Evolutionary conservation across 2,329 filamentous ascomycete species (phyloP).

Genomic region (Akanthomyces muscarius): DNA sequence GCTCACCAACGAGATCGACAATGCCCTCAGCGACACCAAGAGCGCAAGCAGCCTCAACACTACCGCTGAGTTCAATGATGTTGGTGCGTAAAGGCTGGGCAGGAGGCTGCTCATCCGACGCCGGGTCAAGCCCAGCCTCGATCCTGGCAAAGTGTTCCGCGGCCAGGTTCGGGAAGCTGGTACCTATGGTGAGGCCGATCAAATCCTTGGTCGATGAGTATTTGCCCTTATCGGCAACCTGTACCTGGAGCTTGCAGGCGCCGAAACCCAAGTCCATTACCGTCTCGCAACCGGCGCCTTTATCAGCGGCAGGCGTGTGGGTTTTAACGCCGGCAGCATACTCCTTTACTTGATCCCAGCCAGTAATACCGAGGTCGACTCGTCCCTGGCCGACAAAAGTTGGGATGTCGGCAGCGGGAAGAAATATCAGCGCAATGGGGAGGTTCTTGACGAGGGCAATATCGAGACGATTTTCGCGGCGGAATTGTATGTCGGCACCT

Average conservation of each 20-base stretch:
- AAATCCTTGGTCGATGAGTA: conserved; percentile 70
- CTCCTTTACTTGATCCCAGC: conserved; percentile 86
- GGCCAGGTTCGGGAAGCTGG: conserved; percentile 85
- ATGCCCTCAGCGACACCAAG: conserved; percentile 95
- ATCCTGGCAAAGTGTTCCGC: conserved; percentile 78
- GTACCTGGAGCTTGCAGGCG: conserved; percentile 89
- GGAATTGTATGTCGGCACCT: conserved; percentile 94
- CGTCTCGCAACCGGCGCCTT: conserved; percentile 67
- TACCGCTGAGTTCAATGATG: conserved; percentile 91
- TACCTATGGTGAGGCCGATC: conserved; percentile 89
- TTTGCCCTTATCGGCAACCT: conserved; percentile 81
- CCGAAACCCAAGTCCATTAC: conserved; percentile 90
- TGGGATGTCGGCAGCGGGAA: conserved; percentile 94
- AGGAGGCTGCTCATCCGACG: conserved; percentile 31
- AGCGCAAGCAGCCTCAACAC: conserved; percentile 94
- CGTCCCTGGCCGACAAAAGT: conserved; percentile 94
- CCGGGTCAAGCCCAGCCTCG: conserved; percentile 53
- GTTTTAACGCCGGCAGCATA: conserved; percentile 58
- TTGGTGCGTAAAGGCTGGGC: conserved; percentile 67
- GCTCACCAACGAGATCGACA: conserved; percentile 90
- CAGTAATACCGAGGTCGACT: conserved; percentile 92
- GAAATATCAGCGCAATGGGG: conserved; percentile 91
- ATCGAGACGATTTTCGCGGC: conserved; percentile 89
- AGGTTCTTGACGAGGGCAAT: conserved; percentile 98
- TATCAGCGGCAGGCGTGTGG: conserved; percentile 43